Base-by-base conservation (phyloP, 2,329 filamentous ascomycete genomes). In the Fusarium gaditjirri region DNA sequence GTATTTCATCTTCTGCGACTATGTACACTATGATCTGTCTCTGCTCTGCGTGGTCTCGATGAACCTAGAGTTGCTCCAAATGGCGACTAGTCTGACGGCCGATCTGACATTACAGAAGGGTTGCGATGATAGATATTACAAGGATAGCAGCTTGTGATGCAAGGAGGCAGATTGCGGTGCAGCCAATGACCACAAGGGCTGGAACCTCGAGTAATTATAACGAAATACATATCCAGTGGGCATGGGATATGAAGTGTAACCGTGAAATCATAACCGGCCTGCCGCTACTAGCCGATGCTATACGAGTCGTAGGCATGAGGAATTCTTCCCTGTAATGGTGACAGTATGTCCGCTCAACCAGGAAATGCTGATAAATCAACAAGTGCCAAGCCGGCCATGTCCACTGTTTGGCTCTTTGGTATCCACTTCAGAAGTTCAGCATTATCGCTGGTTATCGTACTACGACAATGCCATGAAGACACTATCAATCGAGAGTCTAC, bases 61-160 rank as follows among this genome's bases (percentile, higher is more conserved):
- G 16, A 23, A 19, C 5, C 10, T 6, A 10, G 2, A 3, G 6
- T 19, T 23, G 14, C 5, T 2, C 5, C 8, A 10, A 17, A 13
- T 23, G 9, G 5, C 2, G 3, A 11, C 9, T 13, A 6, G 8
- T 21, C 12, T 3, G 12, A 1, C 2, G 4, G 46, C 6, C 4
- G 8, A 7, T 19, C 9, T 23, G 16, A 33, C 11, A 13, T 5
- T 49, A 8, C 1, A 2, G 29, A 3, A 13, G 46, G 11, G 3
- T 9, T 19, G 3, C 4, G 1, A 23, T 10, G 3, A 8, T 8
- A 23, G 21, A 10, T 19, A 3, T 33, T 16, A 33, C 5, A 7
- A 10, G 3, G 8, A 5, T 4, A 10, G 14, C 13, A 1, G 8
- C 0, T 1, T 31, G 0, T 0, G 8, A 33, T 19, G 11, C 29